Conservation (phyloP, 208 protist species). For the Wallacemonas rigidus region DNA sequence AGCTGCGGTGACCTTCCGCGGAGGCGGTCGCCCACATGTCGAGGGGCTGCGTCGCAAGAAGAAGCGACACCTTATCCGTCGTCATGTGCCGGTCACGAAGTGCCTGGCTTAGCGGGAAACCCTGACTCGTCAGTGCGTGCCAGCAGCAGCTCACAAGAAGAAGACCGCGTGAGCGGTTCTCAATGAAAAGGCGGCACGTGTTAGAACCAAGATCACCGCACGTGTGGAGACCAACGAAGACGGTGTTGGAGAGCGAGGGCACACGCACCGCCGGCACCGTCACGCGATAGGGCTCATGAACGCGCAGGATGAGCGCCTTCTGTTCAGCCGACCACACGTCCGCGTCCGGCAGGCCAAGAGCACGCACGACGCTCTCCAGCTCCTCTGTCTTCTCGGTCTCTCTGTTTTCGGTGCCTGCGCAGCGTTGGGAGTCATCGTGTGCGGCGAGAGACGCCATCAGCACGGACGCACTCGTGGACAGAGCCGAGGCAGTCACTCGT, state of each 20-base stretch:
- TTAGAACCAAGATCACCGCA: slow-evolving; percentile 89
- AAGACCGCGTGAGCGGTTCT: slow-evolving; percentile 52
- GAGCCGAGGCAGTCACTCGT: background rate
- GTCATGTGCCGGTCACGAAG: slow-evolving; percentile 50
- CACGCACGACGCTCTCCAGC: background rate
- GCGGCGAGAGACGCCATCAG: too few relatives aligned
- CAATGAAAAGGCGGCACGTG: slow-evolving; percentile 68
- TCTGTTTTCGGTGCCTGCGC: background rate
- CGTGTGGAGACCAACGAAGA: slow-evolving; percentile 82
- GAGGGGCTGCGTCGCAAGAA: slow-evolving; percentile 86
- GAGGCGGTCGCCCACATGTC: slow-evolving; percentile 78
- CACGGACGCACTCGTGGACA: too few relatives aligned
- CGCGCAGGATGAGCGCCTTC: slow-evolving; percentile 37
- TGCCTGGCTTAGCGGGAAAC: slow-evolving; percentile 77
- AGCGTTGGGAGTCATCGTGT: too few relatives aligned
- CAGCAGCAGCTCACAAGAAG: slow-evolving; percentile 92
- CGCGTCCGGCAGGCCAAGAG: slow-evolving; percentile 23
- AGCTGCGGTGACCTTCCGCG: slow-evolving; percentile 65
- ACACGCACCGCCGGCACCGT: slow-evolving; percentile 47
- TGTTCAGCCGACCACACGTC: slow-evolving; percentile 20
- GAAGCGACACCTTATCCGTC: slow-evolving; percentile 55
- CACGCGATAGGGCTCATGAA: slow-evolving; percentile 36
- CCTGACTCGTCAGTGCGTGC: slow-evolving; percentile 70
- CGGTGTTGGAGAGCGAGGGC: slow-evolving; percentile 66
- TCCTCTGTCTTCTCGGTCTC: background rate